Evolutionary conservation across 75 land plant genomes (phyloP), one percentile per base, ranked within the genome.

Genomic region (Pseudotsuga menziesii): DNA sequence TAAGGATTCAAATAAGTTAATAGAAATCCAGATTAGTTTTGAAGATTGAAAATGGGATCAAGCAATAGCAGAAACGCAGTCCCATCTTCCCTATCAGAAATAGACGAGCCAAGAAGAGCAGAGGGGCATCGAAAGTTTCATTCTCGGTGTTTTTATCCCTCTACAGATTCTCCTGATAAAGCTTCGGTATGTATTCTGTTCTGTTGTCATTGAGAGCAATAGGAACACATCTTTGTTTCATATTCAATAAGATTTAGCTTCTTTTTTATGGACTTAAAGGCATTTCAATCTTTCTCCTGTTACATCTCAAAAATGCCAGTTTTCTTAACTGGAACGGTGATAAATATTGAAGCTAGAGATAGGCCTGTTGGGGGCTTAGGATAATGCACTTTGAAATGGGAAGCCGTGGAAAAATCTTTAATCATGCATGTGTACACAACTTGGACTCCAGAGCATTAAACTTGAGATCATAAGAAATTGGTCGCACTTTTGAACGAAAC

Each of bases 11-110:
- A 69, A 19, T 69, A 22, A 36, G 72, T 69, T 41, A 39, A 69
- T 69, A 7, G 48, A 17, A 41, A 69, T 35, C 19, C 35, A 32
- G 41, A 32, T 35, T 35, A 16, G 8, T 41, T 32, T n/a, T 36
- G 52, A 69, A 23, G 72, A 41, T 69, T 69, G 35, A 41, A 11
- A 11, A 69, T 69, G 72, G 72, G 72, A 69, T 36, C 72, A 41
- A 41, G 48, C 54, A 69, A 14, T 39, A 69, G 72, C 52, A 69
- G 52, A 69, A 69, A 69, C 11, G 23, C 19, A 41, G 48, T 69
- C 48, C 48, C 54, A n/a, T n/a, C 72, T 5, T 69, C 72, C n/a
- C 23, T 23, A 36, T 4, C 13, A 41, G 52, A 36, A 41, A 22
- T 48, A 69, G 41, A 36, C n/a, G 72, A 41, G 12, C 44, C 52